A percentile compares a stretch with the other conserved stretches of the same genome.
phyloP scores from a whole-genome alignment of 2,329 filamentous ascomycete genomes.

The Neofusicoccum laricinum region DNA sequence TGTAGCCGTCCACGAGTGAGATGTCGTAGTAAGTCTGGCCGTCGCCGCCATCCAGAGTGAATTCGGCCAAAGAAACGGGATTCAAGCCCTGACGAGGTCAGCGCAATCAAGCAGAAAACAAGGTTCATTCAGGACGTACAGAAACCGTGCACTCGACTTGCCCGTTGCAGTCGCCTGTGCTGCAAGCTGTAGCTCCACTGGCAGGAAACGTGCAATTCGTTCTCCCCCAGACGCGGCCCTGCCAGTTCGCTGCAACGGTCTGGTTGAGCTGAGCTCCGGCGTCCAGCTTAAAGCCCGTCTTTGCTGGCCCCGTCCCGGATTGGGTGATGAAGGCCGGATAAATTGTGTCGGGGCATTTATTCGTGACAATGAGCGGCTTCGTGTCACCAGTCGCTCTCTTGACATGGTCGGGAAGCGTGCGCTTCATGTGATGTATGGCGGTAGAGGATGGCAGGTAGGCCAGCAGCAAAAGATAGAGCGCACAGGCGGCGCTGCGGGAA shows the following conservation, averaged over 20 bases:
- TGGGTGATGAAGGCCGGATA: constrained; percentile 77
- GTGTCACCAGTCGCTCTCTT: background rate
- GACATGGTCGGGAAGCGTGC: constrained; percentile 17
- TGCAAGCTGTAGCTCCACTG: constrained; percentile 58
- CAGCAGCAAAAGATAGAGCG: background rate
- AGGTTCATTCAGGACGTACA: constrained; percentile 48
- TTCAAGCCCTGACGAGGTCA: constrained; percentile 59
- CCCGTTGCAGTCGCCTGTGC: constrained; percentile 73
- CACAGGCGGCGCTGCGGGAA: background rate
- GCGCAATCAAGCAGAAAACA: background rate
- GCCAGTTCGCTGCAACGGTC: constrained; percentile 71
- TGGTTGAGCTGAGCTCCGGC: constrained; percentile 59
- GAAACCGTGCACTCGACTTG: constrained; percentile 66
- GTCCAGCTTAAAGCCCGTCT: constrained; percentile 66
- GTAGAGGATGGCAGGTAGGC: background rate
- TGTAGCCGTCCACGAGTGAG: constrained; percentile 81
- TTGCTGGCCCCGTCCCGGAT: constrained; percentile 63
- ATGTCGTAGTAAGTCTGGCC: constrained; percentile 80
- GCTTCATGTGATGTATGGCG: constrained; percentile 31
- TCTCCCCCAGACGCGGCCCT: constrained; percentile 77
- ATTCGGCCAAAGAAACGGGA: constrained; percentile 76
- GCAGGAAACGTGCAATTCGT: constrained; percentile 74
- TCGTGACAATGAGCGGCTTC: constrained; percentile 64
- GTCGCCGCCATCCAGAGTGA: constrained; percentile 68
- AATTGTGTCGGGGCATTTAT: constrained; percentile 67